Evolutionary conservation across 805 yeast species (phyloP).

Genomic region (Ogataea dorogensis): DNA sequence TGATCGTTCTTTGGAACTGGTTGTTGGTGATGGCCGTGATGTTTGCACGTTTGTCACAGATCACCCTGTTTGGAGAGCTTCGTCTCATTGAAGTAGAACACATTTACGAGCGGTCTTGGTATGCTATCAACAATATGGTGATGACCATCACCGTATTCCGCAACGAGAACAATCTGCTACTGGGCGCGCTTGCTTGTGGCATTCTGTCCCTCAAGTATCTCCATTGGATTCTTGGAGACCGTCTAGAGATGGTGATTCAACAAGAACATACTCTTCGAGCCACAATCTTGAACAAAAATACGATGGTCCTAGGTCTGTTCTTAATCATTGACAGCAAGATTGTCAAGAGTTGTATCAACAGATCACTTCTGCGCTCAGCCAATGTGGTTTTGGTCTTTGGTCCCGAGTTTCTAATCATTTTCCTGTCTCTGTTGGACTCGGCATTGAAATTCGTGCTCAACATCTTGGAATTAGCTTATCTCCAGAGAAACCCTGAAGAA

Average conservation of each 20-base stretch:
- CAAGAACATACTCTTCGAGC: slow-evolving; percentile 21
- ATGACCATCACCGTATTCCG: slow-evolving; percentile 54
- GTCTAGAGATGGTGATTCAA: slow-evolving; percentile 50
- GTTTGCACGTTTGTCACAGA: slow-evolving; percentile 49
- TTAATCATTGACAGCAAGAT: slow-evolving; percentile 49
- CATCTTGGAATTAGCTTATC: slow-evolving; percentile 53
- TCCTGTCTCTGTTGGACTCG: slow-evolving; percentile 49
- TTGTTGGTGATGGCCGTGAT: slow-evolving; percentile 35
- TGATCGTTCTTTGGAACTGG: slow-evolving; percentile 44
- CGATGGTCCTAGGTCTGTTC: slow-evolving; percentile 45
- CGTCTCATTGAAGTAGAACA: slow-evolving; percentile 76
- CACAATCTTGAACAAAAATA: slow-evolving; percentile 36
- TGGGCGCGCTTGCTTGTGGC: slow-evolving; percentile 35
- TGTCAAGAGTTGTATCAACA: slow-evolving; percentile 56
- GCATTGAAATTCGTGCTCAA: slow-evolving; percentile 49
- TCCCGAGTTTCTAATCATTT: slow-evolving; percentile 68
- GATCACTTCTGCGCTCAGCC: slow-evolving; percentile 50
- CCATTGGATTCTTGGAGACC: slow-evolving; percentile 67
- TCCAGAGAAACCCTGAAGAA: slow-evolving; percentile 42
- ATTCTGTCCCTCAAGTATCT: slow-evolving; percentile 60
- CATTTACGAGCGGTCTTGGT: slow-evolving; percentile 63
- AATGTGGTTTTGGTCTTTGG: slow-evolving; percentile 66
- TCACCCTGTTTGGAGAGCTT: slow-evolving; percentile 67
- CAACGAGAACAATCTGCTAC: slow-evolving; percentile 44
- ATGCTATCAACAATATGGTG: slow-evolving; percentile 59